Conservation (phyloP, 1,284 basidiomycete species). For the Papiliotrema laurentii region DNA sequence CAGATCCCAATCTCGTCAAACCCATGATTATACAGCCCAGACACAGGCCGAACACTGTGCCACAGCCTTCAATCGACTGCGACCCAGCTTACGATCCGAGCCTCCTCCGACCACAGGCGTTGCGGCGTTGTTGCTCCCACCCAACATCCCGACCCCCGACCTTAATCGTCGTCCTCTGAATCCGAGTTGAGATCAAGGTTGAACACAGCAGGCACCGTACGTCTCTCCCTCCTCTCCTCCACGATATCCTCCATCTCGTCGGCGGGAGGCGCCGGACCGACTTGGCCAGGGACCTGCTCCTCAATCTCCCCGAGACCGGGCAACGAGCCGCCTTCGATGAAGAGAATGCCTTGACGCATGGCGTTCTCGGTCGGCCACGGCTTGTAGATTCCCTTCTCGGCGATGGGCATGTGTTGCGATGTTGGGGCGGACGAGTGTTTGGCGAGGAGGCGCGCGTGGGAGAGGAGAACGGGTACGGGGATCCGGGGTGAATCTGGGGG, state of each 20-base stretch:
- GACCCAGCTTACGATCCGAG: too few relatives aligned
- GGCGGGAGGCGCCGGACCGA: not conserved
- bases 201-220: not conserved
- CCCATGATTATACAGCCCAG: too few relatives aligned
- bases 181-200: slow-evolving; percentile 9
- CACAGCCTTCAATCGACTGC: too few relatives aligned
- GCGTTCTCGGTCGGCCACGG: slow-evolving; percentile 41
- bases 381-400: slow-evolving; percentile 25
- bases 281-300: slow-evolving; percentile 32
- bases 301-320: slow-evolving; percentile 31
- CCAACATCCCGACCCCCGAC: not conserved
- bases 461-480: slow-evolving; percentile 20
- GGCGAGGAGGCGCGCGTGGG: slow-evolving; percentile 35
- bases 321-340: slow-evolving; percentile 42
- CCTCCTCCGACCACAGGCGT: not conserved
- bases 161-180: slow-evolving; percentile 17
- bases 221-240: not conserved
- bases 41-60: too few relatives aligned
- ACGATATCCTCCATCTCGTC: not conserved
- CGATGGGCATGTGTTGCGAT: slow-evolving; percentile 18
- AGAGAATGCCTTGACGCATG: slow-evolving; percentile 42
- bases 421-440: slow-evolving; percentile 36
- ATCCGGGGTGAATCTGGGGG: too few relatives aligned
- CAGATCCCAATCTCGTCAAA: too few relatives aligned
- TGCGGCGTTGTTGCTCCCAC: not conserved